Conservation (phyloP, 352 stramenopile species). For the Phytopythium aichiense region DNA sequence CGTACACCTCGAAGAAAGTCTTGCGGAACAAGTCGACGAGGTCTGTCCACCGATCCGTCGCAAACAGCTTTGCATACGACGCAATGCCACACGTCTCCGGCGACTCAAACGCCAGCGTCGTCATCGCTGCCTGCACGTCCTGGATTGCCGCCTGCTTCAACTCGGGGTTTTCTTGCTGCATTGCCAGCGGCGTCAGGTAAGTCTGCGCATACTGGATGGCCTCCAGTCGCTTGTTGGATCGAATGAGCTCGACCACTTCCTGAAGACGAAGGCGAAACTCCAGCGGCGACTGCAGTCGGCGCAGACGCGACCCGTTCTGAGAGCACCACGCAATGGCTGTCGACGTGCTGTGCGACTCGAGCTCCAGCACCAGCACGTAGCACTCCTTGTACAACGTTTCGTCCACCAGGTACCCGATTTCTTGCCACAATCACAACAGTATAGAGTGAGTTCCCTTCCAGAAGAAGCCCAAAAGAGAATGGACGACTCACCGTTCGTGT, state of each 20-base stretch:
- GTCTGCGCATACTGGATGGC: constrained; percentile 67
- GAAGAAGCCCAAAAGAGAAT: no score
- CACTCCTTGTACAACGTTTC: constrained; percentile 55
- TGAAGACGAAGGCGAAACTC: constrained; percentile 74
- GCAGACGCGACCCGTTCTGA: constrained; percentile 66
- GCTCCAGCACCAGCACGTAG: constrained; percentile 48
- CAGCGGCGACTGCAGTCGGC: constrained; percentile 62
- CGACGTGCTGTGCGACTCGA: constrained; percentile 39
- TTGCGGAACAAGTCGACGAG: constrained; percentile 55
- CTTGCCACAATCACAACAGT: constrained; percentile 15
- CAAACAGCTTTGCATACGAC: constrained; percentile 62
- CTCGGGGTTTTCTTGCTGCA: constrained; percentile 56
- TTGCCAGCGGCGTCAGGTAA: constrained; percentile 55
- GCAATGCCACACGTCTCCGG: constrained; percentile 58
- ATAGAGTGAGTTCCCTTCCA: not conserved
- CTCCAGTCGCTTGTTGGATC: constrained; percentile 58
- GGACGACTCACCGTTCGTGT: constrained; percentile 35
- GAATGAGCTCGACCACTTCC: constrained; percentile 80
- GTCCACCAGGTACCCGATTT: constrained; percentile 61
- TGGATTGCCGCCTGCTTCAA: constrained; percentile 50
- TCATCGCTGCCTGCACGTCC: constrained; percentile 69
- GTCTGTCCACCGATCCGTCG: constrained; percentile 45
- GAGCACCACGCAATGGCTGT: constrained; percentile 65
- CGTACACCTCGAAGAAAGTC: constrained; percentile 67
- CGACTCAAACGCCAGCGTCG: constrained; percentile 62